A percentile compares a stretch with the other conserved stretches of the same genome.
Evolutionary conservation across 2,329 filamentous ascomycete genomes (phyloP).

Genomic region (Phoma sp.): DNA sequence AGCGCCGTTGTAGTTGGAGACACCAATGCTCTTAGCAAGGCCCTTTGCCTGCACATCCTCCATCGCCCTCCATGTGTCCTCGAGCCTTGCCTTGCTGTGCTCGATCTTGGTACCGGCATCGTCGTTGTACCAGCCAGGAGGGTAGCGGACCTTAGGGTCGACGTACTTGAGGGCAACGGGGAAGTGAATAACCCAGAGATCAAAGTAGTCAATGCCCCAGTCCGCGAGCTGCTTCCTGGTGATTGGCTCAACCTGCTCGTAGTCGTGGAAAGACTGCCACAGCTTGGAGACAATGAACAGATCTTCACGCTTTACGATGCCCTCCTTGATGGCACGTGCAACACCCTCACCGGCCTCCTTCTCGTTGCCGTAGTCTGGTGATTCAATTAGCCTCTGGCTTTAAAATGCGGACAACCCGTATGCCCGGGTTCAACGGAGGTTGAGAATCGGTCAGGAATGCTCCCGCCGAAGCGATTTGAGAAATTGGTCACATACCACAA

Average conservation of each 20-base stretch:
- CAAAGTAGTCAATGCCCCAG: conserved; percentile 51
- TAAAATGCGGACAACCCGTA: too few relatives aligned
- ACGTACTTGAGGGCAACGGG: conserved; percentile 64
- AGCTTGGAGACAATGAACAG: conserved; percentile 94
- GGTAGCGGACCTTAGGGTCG: conserved; percentile 43
- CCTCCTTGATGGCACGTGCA: conserved; percentile 47
- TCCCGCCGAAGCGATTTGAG: too few relatives aligned
- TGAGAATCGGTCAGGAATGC: too few relatives aligned
- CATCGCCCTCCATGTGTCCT: conserved; percentile 51
- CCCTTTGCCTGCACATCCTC: conserved; percentile 48
- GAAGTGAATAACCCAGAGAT: conserved; percentile 73
- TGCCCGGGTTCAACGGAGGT: too few relatives aligned
- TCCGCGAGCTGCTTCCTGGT: conserved; percentile 68
- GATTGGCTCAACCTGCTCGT: conserved; percentile 73
- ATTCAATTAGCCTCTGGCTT: conserved; percentile 7
- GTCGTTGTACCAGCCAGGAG: conserved; percentile 44
- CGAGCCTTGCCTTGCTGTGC: conserved; percentile 35
- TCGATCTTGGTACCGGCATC: conserved; percentile 47
- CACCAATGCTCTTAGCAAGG: conserved; percentile 53
- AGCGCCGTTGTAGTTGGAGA: conserved; percentile 47
- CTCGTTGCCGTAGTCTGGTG: conserved; percentile 47
- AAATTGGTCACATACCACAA: conserved; percentile 14
- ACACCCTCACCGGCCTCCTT: conserved; percentile 46
- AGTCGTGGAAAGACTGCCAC: conserved; percentile 90
- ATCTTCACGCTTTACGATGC: conserved; percentile 62